Evolutionary conservation across 2,329 filamentous ascomycete genomes (phyloP).

Genomic region (Colletotrichum tropicicola): DNA sequence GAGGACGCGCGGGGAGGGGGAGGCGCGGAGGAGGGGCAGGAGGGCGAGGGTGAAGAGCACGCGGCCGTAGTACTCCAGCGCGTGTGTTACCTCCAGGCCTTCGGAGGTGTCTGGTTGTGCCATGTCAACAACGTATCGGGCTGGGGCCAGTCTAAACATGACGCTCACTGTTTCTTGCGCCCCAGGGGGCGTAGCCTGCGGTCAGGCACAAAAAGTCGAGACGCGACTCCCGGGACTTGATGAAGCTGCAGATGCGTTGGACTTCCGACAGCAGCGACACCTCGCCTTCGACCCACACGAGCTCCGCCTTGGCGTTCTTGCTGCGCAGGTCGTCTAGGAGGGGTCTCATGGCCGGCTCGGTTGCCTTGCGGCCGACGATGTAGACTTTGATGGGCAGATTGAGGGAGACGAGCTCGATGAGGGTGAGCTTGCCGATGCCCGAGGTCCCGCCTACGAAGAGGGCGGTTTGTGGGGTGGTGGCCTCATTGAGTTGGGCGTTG

Average conservation of each 20-base stretch:
- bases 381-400: conserved; percentile 49
- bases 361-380: conserved; percentile 50
- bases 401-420: conserved; percentile 45
- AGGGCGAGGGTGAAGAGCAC: conserved; percentile 50
- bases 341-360: conserved; percentile 36
- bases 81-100: conserved; percentile 50
- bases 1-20: conserved; percentile 35
- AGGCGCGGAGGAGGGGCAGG: conserved; percentile 46
- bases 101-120: conserved; percentile 45
- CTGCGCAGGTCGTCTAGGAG: conserved; percentile 47
- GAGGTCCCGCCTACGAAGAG: conserved; percentile 57
- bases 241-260: conserved; percentile 46
- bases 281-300: conserved; percentile 53
- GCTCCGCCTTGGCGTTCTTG: conserved; percentile 47
- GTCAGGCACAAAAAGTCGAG: conserved; percentile 55
- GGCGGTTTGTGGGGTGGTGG: conserved; percentile 45
- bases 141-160: no score
- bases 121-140: no score
- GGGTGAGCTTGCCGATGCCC: conserved; percentile 53
- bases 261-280: conserved; percentile 53
- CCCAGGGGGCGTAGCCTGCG: conserved; percentile 53
- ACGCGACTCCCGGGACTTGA: conserved; percentile 46
- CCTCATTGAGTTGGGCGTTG: conserved; percentile 49
- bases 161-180: conserved; percentile 34
- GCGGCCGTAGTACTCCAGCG: conserved; percentile 52